Evolutionary conservation across 192 early-diverging fungal genomes (phyloP).

Genomic region (Chytriomyces sp.): DNA sequence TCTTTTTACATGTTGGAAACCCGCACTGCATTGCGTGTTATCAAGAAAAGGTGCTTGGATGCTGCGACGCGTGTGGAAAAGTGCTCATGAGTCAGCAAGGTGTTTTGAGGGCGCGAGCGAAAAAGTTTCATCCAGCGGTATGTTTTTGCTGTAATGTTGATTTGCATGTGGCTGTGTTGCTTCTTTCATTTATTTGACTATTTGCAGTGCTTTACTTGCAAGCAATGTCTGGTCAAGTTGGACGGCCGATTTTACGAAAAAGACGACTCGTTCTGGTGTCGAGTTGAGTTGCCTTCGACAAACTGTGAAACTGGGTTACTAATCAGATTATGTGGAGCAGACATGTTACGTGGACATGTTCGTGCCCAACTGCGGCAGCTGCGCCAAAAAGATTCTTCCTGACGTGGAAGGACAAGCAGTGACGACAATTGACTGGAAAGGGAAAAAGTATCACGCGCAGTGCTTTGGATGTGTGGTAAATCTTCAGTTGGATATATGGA

Average conservation of each 20-base stretch:
- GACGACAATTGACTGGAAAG: conserved; percentile 37
- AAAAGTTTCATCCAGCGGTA: conserved; percentile 33
- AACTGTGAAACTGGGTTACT: no score
- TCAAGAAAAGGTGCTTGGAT: conserved; percentile 27
- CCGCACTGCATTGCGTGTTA: conserved; percentile 32
- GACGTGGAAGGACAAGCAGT: conserved; percentile 16
- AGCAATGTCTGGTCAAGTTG: conserved; percentile 6
- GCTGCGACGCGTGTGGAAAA: conserved; percentile 21
- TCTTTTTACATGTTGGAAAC: conserved; percentile 15
- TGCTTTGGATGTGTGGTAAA: conserved; percentile 35
- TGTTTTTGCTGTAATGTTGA: background rate
- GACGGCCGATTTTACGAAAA: conserved; percentile 31
- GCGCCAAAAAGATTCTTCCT: conserved; percentile 21
- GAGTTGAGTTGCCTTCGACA: background rate
- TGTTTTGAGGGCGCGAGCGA: conserved; percentile 25
- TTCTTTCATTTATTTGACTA: no score
- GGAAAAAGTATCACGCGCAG: conserved; percentile 32
- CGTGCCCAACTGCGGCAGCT: conserved; percentile 17
- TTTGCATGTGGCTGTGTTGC: no score
- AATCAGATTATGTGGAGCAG: background rate
- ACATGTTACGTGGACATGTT: conserved; percentile 27
- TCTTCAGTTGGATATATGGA: background rate
- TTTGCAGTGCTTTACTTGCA: conserved; percentile 31
- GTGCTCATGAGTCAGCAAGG: conserved; percentile 14
- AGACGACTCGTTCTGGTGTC: conserved; percentile 28